Percentiles rank a stretch among this genome's conserved stretches.
Conservation (phyloP, 805 yeast species). For the Lipomyces oligophaga region DNA sequence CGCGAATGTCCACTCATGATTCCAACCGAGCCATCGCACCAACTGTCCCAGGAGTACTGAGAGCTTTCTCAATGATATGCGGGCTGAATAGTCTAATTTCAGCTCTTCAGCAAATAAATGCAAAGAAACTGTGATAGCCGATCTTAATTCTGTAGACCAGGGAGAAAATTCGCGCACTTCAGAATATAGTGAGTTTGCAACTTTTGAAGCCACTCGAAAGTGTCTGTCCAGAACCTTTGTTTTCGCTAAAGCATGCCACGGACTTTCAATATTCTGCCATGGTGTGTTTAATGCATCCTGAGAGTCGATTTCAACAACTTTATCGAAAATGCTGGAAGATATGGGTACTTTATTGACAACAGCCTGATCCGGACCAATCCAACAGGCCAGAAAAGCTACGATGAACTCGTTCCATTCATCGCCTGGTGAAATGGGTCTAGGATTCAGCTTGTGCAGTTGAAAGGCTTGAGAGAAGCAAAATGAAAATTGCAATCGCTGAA, state of each 20-base stretch:
- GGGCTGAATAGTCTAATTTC: constrained; percentile 46
- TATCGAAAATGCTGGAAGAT: too few relatives aligned
- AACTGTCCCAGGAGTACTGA: constrained; percentile 58
- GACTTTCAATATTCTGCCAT: too few relatives aligned
- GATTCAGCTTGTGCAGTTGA: constrained; percentile 2
- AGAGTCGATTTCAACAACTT: too few relatives aligned
- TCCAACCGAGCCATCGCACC: constrained; percentile 71
- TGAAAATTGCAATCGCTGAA: constrained; percentile 6
- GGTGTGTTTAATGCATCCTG: too few relatives aligned
- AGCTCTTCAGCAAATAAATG: constrained; percentile 78
- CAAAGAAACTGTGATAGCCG: constrained; percentile 52
- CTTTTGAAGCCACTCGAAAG: not conserved
- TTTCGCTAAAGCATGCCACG: not conserved
- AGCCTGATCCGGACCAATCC: constrained; percentile 22
- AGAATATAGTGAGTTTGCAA: not conserved
- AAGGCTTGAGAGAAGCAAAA: constrained; percentile 13
- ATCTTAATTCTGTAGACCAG: constrained; percentile 1
- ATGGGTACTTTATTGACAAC: not conserved
- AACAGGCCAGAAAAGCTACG: constrained; percentile 19
- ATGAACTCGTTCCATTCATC: constrained; percentile 27
- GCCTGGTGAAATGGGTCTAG: constrained; percentile 4
- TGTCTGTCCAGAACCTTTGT: not conserved
- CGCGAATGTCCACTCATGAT: constrained; percentile 49
- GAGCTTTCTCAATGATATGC: constrained; percentile 37
- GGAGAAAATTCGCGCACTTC: not conserved